Percentiles rank a stretch among this genome's conserved stretches.
These are phyloP conservation scores for Populus davidiana DNA, from an alignment of 345 rosid species.

Conservation along the genomic window DNA sequence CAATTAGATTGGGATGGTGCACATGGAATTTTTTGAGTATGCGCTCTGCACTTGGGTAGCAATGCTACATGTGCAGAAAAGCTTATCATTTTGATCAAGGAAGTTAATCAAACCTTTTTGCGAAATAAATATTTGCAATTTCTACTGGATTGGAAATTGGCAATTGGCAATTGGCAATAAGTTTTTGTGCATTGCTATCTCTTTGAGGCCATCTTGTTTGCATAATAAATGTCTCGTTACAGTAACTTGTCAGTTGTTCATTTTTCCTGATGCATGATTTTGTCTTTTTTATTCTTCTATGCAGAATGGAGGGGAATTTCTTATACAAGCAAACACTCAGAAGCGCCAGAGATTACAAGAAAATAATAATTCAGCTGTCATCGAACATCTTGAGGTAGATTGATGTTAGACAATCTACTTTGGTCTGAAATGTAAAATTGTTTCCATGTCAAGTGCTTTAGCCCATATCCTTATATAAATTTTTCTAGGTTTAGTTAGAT, in stretches of 20 bases:
- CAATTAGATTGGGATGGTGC: not conserved
- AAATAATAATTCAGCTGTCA: constrained; percentile 42
- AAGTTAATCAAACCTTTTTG: not conserved
- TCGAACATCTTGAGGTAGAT: constrained; percentile 63
- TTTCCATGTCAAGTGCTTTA: constrained; percentile 1
- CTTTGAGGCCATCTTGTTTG: not conserved
- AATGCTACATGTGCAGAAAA: not conserved
- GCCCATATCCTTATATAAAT: not conserved
- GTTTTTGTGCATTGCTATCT: not conserved
- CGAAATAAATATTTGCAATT: not conserved
- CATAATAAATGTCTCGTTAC: not conserved
- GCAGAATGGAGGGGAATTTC: constrained; percentile 81
- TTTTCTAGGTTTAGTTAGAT: not conserved
- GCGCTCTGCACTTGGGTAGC: not conserved
- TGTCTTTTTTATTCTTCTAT: constrained; percentile 13
- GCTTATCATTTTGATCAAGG: not conserved
- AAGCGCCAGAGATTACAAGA: constrained; percentile 75
- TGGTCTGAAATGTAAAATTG: constrained; percentile 3
- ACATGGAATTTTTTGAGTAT: not conserved
- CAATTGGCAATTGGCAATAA: not conserved
- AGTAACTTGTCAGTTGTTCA: not conserved
- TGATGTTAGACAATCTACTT: constrained; percentile 5
- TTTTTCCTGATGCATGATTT: not conserved
- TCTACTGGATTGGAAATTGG: not conserved
- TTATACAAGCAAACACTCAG: constrained; percentile 83